These are phyloP conservation scores for Papilionanthe hybrid DNA, from an alignment of 116 monocot genomes.

Conservation along the genomic window DNA sequence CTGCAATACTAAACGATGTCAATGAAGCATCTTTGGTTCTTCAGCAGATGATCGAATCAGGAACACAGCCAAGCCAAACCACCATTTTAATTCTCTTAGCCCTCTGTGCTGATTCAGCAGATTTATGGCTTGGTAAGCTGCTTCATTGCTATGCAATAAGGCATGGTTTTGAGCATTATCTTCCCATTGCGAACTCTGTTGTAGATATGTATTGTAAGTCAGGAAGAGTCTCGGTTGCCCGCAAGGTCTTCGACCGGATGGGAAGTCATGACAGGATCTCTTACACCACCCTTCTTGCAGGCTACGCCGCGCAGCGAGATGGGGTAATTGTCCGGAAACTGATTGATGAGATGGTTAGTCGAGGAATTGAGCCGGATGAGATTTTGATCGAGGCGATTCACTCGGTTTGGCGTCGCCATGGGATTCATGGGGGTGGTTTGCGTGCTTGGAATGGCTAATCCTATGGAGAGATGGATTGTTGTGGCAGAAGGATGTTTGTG, in stretches of 20 bases:
- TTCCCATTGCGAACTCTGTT: slow-evolving; percentile 32
- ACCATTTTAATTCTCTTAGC: slow-evolving; percentile 17
- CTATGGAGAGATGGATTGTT: too few relatives aligned
- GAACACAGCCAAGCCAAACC: slow-evolving; percentile 19
- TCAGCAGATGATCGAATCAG: slow-evolving; percentile 17
- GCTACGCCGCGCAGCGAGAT: slow-evolving; percentile 59
- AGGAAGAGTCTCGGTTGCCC: slow-evolving; percentile 29
- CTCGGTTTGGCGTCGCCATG: slow-evolving; percentile 58
- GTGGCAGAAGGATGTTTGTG: too few relatives aligned
- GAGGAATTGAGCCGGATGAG: slow-evolving; percentile 45
- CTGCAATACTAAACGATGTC: slow-evolving; percentile 1
- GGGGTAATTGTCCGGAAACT: slow-evolving; percentile 30
- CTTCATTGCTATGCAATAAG: slow-evolving; percentile 25
- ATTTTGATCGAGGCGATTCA: slow-evolving; percentile 50
- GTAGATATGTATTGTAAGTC: slow-evolving; percentile 52
- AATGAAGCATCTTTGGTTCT: slow-evolving; percentile 14
- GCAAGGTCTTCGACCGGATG: slow-evolving; percentile 40
- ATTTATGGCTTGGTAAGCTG: slow-evolving; percentile 16
- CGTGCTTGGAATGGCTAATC: slow-evolving; percentile 4
- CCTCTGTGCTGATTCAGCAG: slow-evolving; percentile 17
- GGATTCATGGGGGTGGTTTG: slow-evolving; percentile 29
- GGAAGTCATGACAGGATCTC: slow-evolving; percentile 25
- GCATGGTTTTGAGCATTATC: slow-evolving; percentile 4
- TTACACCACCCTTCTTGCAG: slow-evolving; percentile 54
- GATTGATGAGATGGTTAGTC: slow-evolving; percentile 45